Conservation (phyloP, 192 early-diverging fungal species). For the Cladochytrium replicatum region DNA sequence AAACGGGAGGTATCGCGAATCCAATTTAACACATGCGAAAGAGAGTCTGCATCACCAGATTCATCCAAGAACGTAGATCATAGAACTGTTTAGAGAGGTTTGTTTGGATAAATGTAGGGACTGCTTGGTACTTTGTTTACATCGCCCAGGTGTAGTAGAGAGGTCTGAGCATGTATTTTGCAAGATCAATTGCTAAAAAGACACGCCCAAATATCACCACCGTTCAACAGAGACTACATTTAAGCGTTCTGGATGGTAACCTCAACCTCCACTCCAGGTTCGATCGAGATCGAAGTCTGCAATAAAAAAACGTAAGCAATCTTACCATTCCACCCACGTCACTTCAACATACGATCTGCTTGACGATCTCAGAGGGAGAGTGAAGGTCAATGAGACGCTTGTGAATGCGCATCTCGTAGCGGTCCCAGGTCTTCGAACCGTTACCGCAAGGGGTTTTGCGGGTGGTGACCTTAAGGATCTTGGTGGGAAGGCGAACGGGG, state of each 20-base stretch:
- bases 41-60: no score
- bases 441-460: constrained; percentile 99
- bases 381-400: constrained; percentile 99
- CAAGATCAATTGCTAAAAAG: no score
- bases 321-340: neutral
- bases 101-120: no score
- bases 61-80: no score
- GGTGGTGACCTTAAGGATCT: constrained; percentile 96
- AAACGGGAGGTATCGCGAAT: no score
- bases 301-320: constrained; percentile 3
- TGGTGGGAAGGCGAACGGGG: constrained; percentile 98
- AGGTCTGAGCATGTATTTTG: no score
- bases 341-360: constrained; percentile 76
- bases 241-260: constrained; percentile 70
- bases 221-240: no score
- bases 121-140: no score
- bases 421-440: constrained; percentile 99
- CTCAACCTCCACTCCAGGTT: constrained; percentile 94
- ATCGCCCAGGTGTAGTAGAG: no score
- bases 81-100: no score
- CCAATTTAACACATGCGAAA: no score
- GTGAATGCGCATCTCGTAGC: constrained; percentile 98
- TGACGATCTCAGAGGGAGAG: constrained; percentile 99
- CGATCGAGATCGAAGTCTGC: constrained; percentile 84
- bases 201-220: no score